Evolutionary conservation across 2,329 filamentous ascomycete genomes (phyloP), one percentile per base, ranked within the genome.

Genomic region (Penicillium vulpinum): DNA sequence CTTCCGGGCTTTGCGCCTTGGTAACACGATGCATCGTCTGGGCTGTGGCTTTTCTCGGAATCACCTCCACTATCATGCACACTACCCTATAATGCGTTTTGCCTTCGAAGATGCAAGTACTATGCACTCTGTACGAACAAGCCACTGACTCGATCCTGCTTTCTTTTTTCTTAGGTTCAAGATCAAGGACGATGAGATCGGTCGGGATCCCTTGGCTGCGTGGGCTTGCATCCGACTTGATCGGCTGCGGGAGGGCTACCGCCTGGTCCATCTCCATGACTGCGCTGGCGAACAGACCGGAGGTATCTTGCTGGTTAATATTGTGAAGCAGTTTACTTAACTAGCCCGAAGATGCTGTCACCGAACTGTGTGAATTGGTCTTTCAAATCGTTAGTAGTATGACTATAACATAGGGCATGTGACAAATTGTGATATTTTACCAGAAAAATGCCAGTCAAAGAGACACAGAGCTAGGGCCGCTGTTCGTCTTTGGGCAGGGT

Each of bases 201-300:
- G 88, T 4, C 83, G 83, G 60, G 92, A 97, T 68, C 84, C 88
- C 57, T 75, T 96, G 55, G 88, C 91, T 11, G 91, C 89, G 3
- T 97, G 94, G 94, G 87, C 90, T 2, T 96, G 92, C 69, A 87
- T 96, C 65, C 83, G 92, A 38, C 83, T 97, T 22, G 92, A 97
- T 75, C 83, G 92, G 8, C 74, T 97, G 57, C 85, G 85, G 58
- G 78, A 83, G 33, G 93, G 94, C 0, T 89, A 90, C 64, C 82
- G 92, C 11, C 86, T 96, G 63, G 80, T 97, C 54, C 88, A 88
- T 66, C 77, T 97, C 56, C 80, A 89, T 61, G 87, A 96, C 69
- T 78, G 81, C 26, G 82, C 86, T 60, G 91, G 91, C 0, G 77
- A 80, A 29, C 74, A 85, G 55, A 88, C 84, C 3, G 82, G 85